A percentile compares a stretch with the other conserved stretches of the same genome.
Conservation (phyloP, 2,329 filamentous ascomycete genomes). For the Phialocephala subalpina region DNA sequence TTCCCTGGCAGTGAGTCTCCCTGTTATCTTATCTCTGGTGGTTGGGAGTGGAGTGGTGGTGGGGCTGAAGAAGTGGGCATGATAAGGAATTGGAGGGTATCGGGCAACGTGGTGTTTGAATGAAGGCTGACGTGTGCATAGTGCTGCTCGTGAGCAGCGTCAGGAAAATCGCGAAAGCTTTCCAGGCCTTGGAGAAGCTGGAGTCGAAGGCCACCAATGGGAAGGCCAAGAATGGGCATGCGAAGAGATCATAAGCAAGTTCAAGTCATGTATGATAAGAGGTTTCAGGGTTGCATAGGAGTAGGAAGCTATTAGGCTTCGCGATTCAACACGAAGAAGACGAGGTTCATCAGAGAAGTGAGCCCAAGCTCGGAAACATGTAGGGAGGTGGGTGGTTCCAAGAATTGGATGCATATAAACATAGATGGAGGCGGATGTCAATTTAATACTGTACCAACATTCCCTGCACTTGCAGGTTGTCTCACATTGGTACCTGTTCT, state of each 20-base stretch:
- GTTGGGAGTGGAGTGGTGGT: no score
- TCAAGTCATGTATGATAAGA: neutral
- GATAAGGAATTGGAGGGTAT: no score
- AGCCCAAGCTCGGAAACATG: neutral
- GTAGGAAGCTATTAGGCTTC: neutral
- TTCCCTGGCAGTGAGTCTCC: slow-evolving; percentile 59
- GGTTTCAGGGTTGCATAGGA: neutral
- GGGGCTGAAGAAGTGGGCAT: no score
- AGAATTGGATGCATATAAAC: neutral
- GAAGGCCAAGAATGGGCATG: slow-evolving; percentile 1
- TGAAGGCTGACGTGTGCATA: slow-evolving; percentile 1
- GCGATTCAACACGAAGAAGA: neutral
- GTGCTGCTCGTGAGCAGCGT: slow-evolving; percentile 49
- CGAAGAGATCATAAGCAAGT: neutral
- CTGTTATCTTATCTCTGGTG: neutral
- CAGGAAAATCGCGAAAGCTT: slow-evolving; percentile 45
- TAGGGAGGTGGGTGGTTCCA: neutral
- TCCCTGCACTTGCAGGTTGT: neutral
- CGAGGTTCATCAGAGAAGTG: neutral
- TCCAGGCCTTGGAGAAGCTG: slow-evolving; percentile 44
- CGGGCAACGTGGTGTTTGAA: neutral
- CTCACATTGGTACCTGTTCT: no score
- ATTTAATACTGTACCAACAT: neutral
- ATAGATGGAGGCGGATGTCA: neutral
- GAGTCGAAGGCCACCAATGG: slow-evolving; percentile 17